Conservation (phyloP, 75 land plant species). For the Pinus taeda region DNA sequence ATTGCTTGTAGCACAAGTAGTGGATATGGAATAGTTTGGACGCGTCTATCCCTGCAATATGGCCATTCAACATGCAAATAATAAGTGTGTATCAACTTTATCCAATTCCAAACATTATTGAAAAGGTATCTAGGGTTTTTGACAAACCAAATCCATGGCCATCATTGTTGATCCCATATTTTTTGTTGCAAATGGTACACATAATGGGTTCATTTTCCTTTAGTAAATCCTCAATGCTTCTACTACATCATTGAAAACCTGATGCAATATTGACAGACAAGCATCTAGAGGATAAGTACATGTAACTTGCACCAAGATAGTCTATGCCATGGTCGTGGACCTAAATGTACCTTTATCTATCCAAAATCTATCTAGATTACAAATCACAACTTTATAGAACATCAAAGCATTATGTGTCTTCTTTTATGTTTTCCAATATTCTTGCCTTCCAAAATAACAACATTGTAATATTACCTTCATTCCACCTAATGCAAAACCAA, state of each 20-base stretch:
- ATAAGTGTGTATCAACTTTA: background rate
- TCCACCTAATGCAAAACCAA: constrained; percentile 58
- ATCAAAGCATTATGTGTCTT: background rate
- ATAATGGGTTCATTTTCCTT: constrained; percentile 45
- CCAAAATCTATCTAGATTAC: background rate
- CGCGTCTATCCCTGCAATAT: constrained; percentile 44
- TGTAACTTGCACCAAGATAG: background rate
- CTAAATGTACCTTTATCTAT: background rate
- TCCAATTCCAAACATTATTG: background rate
- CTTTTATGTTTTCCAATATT: too few species aligned
- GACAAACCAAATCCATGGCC: constrained; percentile 42
- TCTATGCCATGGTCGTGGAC: background rate
- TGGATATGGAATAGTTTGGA: constrained; percentile 44
- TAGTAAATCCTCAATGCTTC: constrained; percentile 41
- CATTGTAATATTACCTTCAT: constrained; percentile 35
- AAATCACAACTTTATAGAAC: background rate
- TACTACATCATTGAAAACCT: constrained; percentile 50
- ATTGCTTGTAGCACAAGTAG: constrained; percentile 61
- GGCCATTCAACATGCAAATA: constrained; percentile 1
- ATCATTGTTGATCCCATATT: constrained; percentile 59
- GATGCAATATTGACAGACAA: constrained; percentile 8
- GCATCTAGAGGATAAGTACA: background rate
- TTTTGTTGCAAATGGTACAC: constrained; percentile 45
- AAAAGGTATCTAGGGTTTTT: background rate
- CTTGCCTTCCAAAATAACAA: background rate